These are phyloP conservation scores for Skeletonema potamos DNA, from an alignment of 108 stramenopile species.

Conservation along the genomic window DNA sequence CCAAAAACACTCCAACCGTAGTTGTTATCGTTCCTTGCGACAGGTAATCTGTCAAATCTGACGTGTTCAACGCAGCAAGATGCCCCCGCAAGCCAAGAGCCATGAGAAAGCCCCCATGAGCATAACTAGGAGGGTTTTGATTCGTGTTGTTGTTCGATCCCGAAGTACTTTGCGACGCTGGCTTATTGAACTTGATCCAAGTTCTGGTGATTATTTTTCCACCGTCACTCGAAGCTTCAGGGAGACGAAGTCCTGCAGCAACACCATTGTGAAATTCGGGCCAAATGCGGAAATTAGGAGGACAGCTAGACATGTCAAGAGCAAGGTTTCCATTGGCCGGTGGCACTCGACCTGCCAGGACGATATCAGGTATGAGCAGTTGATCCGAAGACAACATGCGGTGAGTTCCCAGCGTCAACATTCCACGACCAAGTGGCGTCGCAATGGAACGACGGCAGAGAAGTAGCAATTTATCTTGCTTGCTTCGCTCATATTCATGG, in stretches of 20 bases:
- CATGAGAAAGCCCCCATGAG: constrained; percentile 93
- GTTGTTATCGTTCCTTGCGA: constrained; percentile 95
- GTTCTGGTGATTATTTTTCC: constrained; percentile 80
- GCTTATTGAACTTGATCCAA: constrained; percentile 96
- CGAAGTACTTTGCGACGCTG: constrained; percentile 32
- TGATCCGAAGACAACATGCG: constrained; percentile 78
- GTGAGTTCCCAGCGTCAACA: constrained; percentile 95
- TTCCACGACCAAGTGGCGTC: constrained; percentile 90
- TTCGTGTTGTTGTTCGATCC: constrained; percentile 23
- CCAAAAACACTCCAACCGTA: constrained; percentile 93
- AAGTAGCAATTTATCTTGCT: constrained; percentile 85
- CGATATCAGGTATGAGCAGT: constrained; percentile 86
- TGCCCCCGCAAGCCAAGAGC: constrained; percentile 95
- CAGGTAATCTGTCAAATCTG: constrained; percentile 96
- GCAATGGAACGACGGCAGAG: constrained; percentile 87
- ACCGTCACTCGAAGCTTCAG: constrained; percentile 27
- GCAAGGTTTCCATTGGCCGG: constrained; percentile 88
- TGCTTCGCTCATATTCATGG: constrained; percentile 86
- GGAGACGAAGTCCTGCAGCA: constrained; percentile 91
- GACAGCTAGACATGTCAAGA: constrained; percentile 68
- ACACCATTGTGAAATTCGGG: constrained; percentile 99
- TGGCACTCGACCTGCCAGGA: constrained; percentile 87
- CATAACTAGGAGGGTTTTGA: constrained; percentile 47
- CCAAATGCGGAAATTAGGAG: constrained; percentile 86
- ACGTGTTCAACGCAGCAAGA: constrained; percentile 88